Percentiles rank a stretch among this genome's conserved stretches.
phyloP scores from a whole-genome alignment of 2,329 filamentous ascomycete genomes.

The Fusarium euwallaceae region DNA sequence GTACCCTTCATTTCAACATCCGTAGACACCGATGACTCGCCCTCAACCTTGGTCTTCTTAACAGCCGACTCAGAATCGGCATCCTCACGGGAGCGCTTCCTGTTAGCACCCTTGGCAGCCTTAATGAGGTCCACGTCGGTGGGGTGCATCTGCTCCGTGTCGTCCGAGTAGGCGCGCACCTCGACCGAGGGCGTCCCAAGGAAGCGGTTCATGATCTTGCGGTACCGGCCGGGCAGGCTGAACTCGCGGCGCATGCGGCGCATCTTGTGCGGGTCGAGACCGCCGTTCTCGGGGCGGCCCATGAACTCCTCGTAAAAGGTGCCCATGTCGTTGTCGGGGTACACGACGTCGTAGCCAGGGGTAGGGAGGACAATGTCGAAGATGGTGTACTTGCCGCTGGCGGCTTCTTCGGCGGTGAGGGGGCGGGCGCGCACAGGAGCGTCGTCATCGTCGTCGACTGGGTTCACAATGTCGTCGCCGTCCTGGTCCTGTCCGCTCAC shows the following conservation, averaged over 20 bases:
- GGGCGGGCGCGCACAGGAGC: slow-evolving; percentile 72
- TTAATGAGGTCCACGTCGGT: slow-evolving; percentile 84
- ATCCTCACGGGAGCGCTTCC: slow-evolving; percentile 40
- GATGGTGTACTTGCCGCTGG: slow-evolving; percentile 81
- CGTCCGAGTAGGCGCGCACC: slow-evolving; percentile 76
- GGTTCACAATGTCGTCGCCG: slow-evolving; percentile 58
- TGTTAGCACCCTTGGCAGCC: slow-evolving; percentile 47
- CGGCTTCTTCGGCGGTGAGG: slow-evolving; percentile 82
- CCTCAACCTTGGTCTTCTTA: slow-evolving; percentile 48
- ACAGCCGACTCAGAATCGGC: slow-evolving; percentile 25
- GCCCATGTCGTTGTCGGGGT: slow-evolving; percentile 87
- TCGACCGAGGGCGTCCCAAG: slow-evolving; percentile 74
- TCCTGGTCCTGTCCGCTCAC: slow-evolving; percentile 74
- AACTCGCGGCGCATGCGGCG: slow-evolving; percentile 87
- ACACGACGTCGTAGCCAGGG: slow-evolving; percentile 91
- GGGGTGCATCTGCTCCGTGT: slow-evolving; percentile 86
- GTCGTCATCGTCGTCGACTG: slow-evolving; percentile 58
- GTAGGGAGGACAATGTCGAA: slow-evolving; percentile 91
- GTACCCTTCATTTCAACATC: slow-evolving; percentile 36
- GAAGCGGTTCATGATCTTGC: slow-evolving; percentile 83
- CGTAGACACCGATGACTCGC: slow-evolving; percentile 1
- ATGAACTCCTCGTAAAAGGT: slow-evolving; percentile 89
- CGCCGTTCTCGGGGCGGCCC: slow-evolving; percentile 81
- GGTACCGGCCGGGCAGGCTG: slow-evolving; percentile 88
- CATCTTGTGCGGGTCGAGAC: slow-evolving; percentile 88